These are phyloP conservation scores for Monilinia aucupariae DNA, from an alignment of 2,329 filamentous ascomycete species.

Conservation along the genomic window DNA sequence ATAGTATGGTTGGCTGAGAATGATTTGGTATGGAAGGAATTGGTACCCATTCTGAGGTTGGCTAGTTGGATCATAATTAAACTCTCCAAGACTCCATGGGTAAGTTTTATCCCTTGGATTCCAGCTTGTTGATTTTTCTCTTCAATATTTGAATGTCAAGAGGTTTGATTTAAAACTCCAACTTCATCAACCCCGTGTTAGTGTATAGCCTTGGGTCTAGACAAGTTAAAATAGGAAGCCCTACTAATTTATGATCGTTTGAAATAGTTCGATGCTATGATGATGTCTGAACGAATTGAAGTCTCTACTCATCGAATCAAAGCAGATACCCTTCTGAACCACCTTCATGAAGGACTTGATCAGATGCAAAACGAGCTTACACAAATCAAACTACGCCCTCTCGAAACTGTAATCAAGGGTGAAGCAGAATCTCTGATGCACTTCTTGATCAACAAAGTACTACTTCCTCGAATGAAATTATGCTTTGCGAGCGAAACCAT, in stretches of 20 bases:
- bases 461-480: not conserved
- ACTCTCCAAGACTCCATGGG: not conserved
- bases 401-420: not conserved
- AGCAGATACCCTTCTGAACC: not conserved
- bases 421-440: not conserved
- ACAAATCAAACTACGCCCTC: not conserved
- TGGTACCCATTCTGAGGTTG: not conserved
- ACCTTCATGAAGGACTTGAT: not conserved
- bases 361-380: not conserved
- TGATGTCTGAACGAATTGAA: not conserved
- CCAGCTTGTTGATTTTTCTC: not conserved
- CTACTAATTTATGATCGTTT: not conserved
- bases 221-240: not conserved
- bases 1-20: not conserved
- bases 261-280: not conserved
- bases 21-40: not conserved
- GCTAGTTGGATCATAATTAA: not conserved
- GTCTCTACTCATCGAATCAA: not conserved
- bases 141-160: not conserved
- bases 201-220: not conserved
- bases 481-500: not conserved
- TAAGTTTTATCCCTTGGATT: not conserved
- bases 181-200: not conserved
- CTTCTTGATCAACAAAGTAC: not conserved
- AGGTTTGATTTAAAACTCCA: not conserved